A percentile compares a stretch with the other conserved stretches of the same genome.
Evolutionary conservation across 2,329 filamentous ascomycete genomes (phyloP).

Genomic region (Verticillium alfalfae): DNA sequence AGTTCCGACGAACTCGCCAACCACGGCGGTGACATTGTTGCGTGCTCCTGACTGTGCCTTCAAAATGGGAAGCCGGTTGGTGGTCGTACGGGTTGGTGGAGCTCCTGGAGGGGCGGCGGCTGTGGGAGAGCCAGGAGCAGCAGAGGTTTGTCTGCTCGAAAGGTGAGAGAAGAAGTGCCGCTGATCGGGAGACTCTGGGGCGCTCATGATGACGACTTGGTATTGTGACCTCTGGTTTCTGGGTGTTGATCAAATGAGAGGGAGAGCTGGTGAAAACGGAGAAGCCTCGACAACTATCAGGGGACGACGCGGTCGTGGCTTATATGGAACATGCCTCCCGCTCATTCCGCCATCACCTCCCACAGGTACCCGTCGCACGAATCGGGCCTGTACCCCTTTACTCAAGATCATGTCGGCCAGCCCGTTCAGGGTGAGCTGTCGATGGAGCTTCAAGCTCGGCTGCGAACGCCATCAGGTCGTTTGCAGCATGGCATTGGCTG

Average conservation of each 20-base stretch:
- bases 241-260: background rate
- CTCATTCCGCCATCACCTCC: background rate
- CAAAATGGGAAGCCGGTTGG: background rate
- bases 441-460: background rate
- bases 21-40: constrained; percentile 32
- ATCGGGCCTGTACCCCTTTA: background rate
- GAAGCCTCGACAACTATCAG: too few species aligned
- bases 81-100: background rate
- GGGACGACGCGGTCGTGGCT: background rate
- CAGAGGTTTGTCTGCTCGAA: background rate
- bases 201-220: background rate
- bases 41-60: constrained; percentile 7
- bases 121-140: background rate
- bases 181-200: background rate
- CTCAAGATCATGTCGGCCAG: background rate
- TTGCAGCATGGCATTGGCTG: background rate
- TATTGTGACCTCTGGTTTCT: background rate
- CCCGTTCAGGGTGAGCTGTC: background rate
- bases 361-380: background rate
- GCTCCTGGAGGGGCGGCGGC: background rate
- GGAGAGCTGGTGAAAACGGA: background rate
- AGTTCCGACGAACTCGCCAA: constrained; percentile 47
- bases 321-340: background rate
- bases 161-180: background rate
- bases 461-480: background rate